Percentiles rank a stretch among this genome's conserved stretches.
These are phyloP conservation scores for Annona cherimola DNA, from an alignment of 164 flowering plant genomes.

Conservation along the genomic window DNA sequence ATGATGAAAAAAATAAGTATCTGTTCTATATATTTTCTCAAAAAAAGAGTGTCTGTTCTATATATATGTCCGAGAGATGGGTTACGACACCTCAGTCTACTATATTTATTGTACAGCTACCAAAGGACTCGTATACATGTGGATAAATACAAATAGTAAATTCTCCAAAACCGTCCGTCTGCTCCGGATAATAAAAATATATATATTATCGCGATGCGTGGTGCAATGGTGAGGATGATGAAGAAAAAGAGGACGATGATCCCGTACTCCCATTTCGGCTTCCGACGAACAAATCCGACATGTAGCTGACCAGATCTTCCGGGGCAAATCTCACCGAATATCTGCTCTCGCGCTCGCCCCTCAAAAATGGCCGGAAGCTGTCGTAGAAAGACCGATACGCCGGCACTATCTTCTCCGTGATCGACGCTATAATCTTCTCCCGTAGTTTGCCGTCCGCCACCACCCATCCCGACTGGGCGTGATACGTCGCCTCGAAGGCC, in stretches of 20 bases:
- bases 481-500: constrained; percentile 41
- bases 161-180: no score
- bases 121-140: no score
- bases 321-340: constrained; percentile 50
- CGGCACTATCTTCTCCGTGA: constrained; percentile 34
- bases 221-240: background rate
- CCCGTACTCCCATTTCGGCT: background rate
- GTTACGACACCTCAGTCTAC: no score
- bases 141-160: no score
- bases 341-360: constrained; percentile 18
- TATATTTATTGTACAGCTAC: no score
- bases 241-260: background rate
- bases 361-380: constrained; percentile 16
- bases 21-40: no score
- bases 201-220: no score
- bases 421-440: constrained; percentile 44
- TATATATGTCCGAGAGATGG: no score
- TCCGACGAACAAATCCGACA: constrained; percentile 63
- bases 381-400: constrained; percentile 42
- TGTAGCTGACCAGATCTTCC: constrained; percentile 62
- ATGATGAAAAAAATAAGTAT: no score
- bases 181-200: no score
- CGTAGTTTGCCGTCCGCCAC: constrained; percentile 45
- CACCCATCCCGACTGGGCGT: constrained; percentile 37
- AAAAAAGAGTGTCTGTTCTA: no score